Percentiles rank a stretch among this genome's conserved stretches.
Evolutionary conservation across 2,329 filamentous ascomycete species (phyloP).

Genomic region (Rhinocladiella similis): DNA sequence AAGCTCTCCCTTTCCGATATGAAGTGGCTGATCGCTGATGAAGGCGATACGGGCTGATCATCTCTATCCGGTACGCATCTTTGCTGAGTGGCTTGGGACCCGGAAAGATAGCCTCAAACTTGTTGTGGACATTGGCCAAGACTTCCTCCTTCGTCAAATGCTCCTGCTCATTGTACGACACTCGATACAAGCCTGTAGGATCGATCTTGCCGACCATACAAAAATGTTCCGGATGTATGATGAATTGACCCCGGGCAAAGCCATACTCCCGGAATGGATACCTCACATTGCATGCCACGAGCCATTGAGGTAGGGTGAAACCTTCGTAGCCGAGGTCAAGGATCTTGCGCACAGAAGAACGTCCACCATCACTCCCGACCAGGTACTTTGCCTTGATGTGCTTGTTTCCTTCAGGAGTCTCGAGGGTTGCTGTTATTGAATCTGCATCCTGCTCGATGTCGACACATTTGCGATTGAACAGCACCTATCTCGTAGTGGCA

Average conservation of each 20-base stretch:
- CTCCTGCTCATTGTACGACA: slow-evolving; percentile 61
- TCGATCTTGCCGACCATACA: slow-evolving; percentile 63
- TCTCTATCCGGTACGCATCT: slow-evolving; percentile 56
- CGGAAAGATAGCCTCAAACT: slow-evolving; percentile 60
- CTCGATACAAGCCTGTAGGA: slow-evolving; percentile 59
- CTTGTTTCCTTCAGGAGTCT: slow-evolving; percentile 4
- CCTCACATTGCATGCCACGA: slow-evolving; percentile 28
- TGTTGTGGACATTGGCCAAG: slow-evolving; percentile 52
- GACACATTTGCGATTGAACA: slow-evolving; percentile 9
- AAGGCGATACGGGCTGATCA: slow-evolving; percentile 61
- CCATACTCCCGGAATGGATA: slow-evolving; percentile 34
- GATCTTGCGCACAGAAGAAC: slow-evolving; percentile 38
- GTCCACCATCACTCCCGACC: slow-evolving; percentile 45
- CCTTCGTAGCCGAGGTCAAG: slow-evolving; percentile 31
- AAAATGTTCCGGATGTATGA: slow-evolving; percentile 62
- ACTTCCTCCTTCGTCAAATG: slow-evolving; percentile 58
- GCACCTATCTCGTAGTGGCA: slow-evolving; percentile 1
- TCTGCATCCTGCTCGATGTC: slow-evolving; percentile 5
- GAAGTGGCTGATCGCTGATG: slow-evolving; percentile 60
- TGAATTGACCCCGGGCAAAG: slow-evolving; percentile 46
- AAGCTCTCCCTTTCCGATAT: slow-evolving; percentile 58
- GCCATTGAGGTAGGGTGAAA: slow-evolving; percentile 35
- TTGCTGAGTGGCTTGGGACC: slow-evolving; percentile 53
- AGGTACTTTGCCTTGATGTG: slow-evolving; percentile 49
- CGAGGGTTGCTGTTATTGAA: slow-evolving; percentile 4